Evolutionary conservation across 2,329 filamentous ascomycete species (phyloP).

Genomic region (Dryadomyces quercus-mongolicae): DNA sequence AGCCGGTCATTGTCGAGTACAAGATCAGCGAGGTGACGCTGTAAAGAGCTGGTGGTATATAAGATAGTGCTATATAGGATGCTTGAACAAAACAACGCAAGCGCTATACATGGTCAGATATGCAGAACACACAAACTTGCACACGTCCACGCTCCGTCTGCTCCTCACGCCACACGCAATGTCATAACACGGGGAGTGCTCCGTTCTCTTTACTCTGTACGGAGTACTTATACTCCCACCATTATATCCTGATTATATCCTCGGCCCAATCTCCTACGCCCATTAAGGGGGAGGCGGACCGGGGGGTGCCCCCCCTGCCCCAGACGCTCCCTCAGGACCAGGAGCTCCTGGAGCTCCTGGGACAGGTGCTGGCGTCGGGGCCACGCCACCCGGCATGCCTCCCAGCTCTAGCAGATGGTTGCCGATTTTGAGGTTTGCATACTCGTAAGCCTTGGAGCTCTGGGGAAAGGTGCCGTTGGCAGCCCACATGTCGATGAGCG

Average conservation of each 20-base stretch:
- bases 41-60: neutral
- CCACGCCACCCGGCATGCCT: neutral
- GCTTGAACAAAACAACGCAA: neutral
- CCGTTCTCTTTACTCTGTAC: too few relatives aligned
- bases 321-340: too few relatives aligned
- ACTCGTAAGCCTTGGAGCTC: constrained; percentile 54
- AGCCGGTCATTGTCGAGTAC: constrained; percentile 28
- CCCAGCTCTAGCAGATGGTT: constrained; percentile 42
- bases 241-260: too few relatives aligned
- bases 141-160: too few relatives aligned
- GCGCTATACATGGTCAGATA: too few relatives aligned
- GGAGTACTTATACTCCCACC: too few relatives aligned
- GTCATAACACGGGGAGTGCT: too few relatives aligned
- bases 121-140: too few relatives aligned
- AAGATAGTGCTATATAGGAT: neutral
- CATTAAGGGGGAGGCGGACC: neutral
- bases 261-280: too few relatives aligned
- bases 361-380: too few relatives aligned
- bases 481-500: constrained; percentile 82
- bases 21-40: constrained; percentile 27
- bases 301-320: too few relatives aligned
- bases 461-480: constrained; percentile 77
- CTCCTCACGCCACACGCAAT: too few relatives aligned
- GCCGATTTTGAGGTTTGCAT: constrained; percentile 48
- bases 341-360: neutral